phyloP scores from a whole-genome alignment of 202 grass and related monocot genomes.

The Zizania palustris region DNA sequence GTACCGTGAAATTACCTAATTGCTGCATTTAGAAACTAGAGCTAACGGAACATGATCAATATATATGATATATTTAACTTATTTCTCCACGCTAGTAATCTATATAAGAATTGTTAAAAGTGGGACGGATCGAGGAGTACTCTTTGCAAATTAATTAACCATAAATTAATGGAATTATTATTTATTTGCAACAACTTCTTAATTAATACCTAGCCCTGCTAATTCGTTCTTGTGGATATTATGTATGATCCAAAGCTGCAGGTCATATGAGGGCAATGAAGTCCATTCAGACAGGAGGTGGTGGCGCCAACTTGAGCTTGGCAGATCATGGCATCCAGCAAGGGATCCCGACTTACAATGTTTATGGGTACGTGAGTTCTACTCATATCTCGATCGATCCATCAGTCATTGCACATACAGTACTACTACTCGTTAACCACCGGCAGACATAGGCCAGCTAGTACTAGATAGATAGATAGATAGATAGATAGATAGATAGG shows the following conservation, averaged over 20 bases:
- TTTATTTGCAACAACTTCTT: too few relatives aligned
- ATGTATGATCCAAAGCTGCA: background rate
- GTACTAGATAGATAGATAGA: background rate
- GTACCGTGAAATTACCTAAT: too few relatives aligned
- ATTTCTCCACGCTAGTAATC: too few relatives aligned
- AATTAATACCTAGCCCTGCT: too few relatives aligned
- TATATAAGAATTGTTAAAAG: too few relatives aligned
- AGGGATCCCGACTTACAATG: conserved; percentile 64
- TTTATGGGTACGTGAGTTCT: conserved; percentile 54
- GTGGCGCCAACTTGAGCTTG: conserved; percentile 56
- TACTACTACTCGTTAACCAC: background rate
- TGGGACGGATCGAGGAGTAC: too few relatives aligned
- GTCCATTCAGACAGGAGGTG: conserved; percentile 53
- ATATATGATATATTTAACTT: too few relatives aligned
- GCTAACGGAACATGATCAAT: too few relatives aligned
- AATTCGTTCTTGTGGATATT: too few relatives aligned
- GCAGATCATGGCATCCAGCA: conserved; percentile 76
- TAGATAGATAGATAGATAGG: background rate
- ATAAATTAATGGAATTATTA: too few relatives aligned
- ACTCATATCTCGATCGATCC: background rate
- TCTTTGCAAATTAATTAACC: too few relatives aligned
- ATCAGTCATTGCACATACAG: background rate
- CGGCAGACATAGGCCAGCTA: background rate
- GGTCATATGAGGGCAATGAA: conserved; percentile 55
- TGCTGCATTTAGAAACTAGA: too few relatives aligned